These are phyloP conservation scores for Apiospora hydei DNA, from an alignment of 2,329 filamentous ascomycete species.

Conservation along the genomic window DNA sequence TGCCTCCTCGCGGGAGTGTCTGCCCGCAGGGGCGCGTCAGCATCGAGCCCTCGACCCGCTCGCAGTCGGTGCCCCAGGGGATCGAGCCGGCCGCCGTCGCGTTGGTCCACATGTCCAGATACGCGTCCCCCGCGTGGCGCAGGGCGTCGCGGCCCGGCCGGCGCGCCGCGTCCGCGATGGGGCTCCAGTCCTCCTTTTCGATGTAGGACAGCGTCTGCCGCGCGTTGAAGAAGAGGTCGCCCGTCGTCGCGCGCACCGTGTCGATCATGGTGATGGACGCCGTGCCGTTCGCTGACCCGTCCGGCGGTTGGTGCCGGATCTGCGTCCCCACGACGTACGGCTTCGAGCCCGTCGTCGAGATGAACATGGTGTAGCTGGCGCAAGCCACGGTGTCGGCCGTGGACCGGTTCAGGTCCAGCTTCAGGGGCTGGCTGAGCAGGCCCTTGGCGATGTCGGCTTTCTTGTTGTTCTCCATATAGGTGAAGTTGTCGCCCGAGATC, in stretches of 20 bases:
- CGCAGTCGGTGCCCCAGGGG: conserved; percentile 45
- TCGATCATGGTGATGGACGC: conserved; percentile 41
- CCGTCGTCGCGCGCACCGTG: conserved; percentile 46
- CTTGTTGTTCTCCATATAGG: conserved; percentile 41
- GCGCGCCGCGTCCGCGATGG: conserved; percentile 34
- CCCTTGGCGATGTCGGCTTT: conserved; percentile 35
- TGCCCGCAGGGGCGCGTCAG: conserved; percentile 42
- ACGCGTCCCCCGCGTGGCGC: conserved; percentile 44
- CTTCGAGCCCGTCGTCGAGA: conserved; percentile 40
- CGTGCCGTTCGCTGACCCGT: background rate
- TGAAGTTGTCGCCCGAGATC: conserved; percentile 38
- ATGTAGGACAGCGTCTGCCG: conserved; percentile 42
- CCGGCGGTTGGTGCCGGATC: conserved; percentile 38
- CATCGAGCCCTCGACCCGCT: conserved; percentile 45
- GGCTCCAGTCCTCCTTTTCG: conserved; percentile 42
- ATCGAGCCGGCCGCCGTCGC: conserved; percentile 43
- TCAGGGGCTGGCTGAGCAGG: conserved; percentile 36
- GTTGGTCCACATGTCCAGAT: conserved; percentile 49
- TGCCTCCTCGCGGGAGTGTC: conserved; percentile 41
- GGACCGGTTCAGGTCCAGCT: conserved; percentile 38
- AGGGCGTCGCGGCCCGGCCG: conserved; percentile 41
- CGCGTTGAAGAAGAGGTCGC: conserved; percentile 47
- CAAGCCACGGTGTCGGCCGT: conserved; percentile 37
- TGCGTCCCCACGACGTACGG: conserved; percentile 46
- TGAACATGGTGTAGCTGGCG: conserved; percentile 47